Conservation (phyloP, 176 grass and related monocot species). For the Rhynchospora breviuscula region DNA sequence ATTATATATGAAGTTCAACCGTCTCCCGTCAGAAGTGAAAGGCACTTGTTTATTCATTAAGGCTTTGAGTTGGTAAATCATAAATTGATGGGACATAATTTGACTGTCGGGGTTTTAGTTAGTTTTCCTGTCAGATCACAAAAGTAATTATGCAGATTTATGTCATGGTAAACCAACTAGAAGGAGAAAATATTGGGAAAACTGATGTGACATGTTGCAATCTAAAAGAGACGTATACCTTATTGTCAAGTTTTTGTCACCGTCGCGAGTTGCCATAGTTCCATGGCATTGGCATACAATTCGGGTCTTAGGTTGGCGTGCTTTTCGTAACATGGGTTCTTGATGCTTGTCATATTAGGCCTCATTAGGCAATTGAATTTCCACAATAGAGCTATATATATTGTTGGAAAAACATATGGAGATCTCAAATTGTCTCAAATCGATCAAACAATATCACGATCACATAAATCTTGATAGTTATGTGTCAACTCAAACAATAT, state of each 20-base stretch:
- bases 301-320: background rate
- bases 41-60: no score
- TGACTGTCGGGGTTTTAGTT: no score
- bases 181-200: background rate
- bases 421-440: background rate
- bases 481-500: no score
- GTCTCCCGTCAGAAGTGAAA: no score
- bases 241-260: background rate
- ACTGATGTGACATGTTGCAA: background rate
- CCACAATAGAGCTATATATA: background rate
- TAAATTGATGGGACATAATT: no score
- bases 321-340: background rate
- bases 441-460: no score
- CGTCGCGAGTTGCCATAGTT: background rate
- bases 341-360: slow-evolving; percentile 1
- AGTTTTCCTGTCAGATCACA: no score
- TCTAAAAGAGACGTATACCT: background rate
- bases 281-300: background rate
- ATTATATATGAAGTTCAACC: no score
- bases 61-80: no score
- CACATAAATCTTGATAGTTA: no score
- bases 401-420: background rate
- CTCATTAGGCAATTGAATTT: background rate
- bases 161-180: background rate
- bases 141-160: background rate